Evolutionary conservation across 2,329 filamentous ascomycete species (phyloP).

Genomic region (Onygenales sp.): DNA sequence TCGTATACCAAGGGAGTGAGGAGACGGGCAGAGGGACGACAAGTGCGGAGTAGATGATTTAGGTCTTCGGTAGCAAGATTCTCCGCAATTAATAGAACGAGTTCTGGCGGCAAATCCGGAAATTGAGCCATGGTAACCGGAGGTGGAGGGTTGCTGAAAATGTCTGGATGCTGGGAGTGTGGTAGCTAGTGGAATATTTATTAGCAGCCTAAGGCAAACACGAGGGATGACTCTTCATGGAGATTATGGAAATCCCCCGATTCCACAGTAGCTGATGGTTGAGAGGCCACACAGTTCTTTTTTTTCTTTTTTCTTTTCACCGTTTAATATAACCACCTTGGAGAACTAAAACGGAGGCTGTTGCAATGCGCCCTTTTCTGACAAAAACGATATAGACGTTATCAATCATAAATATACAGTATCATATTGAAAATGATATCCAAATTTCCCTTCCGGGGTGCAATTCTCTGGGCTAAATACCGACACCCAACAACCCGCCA

Average conservation of each 20-base stretch:
- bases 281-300: no score
- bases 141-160: not conserved
- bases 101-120: not conserved
- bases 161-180: not conserved
- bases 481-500: not conserved
- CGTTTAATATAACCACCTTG: no score
- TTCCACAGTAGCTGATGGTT: no score
- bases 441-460: not conserved
- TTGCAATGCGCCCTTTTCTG: no score
- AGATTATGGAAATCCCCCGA: no score
- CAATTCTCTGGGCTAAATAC: not conserved
- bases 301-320: no score
- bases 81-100: not conserved
- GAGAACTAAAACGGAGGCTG: no score
- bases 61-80: not conserved
- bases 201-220: no score
- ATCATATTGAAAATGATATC: not conserved
- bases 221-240: no score
- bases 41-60: not conserved
- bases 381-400: not conserved
- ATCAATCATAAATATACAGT: not conserved
- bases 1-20: not conserved
- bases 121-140: not conserved
- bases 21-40: not conserved
- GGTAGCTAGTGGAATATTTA: no score